Percentiles rank a stretch among this genome's conserved stretches.
Evolutionary conservation across 371 early-diverging fungal genomes (phyloP).

Genomic region (Syncephalis plumigaleata): DNA sequence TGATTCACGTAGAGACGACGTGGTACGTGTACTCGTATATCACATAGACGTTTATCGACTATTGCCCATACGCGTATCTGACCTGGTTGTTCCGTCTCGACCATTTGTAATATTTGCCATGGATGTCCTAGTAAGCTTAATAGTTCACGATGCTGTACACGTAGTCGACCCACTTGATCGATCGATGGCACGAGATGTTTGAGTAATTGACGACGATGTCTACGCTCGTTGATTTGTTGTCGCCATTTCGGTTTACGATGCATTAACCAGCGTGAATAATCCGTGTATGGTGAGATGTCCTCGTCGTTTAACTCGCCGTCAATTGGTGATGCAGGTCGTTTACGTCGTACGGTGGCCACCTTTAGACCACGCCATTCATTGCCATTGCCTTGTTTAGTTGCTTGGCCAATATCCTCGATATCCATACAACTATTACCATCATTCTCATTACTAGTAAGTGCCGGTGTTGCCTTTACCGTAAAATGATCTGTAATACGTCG

Average conservation of each 20-base stretch:
- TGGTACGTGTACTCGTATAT: conserved; percentile 57
- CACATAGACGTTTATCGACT: conserved; percentile 43
- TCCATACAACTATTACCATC: too few species aligned
- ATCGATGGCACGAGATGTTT: too few species aligned
- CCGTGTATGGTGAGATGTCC: conserved; percentile 8
- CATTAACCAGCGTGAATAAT: conserved; percentile 40
- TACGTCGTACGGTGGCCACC: neutral
- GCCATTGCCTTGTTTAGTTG: too few species aligned
- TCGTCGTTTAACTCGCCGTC: neutral
- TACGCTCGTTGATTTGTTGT: conserved; percentile 27
- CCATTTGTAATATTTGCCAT: conserved; percentile 79
- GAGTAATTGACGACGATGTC: conserved; percentile 12
- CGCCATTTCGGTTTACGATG: conserved; percentile 60
- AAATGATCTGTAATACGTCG: conserved; percentile 78
- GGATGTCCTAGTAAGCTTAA: conserved; percentile 22
- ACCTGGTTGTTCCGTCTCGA: conserved; percentile 66
- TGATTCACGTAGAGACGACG: conserved; percentile 76
- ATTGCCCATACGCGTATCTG: conserved; percentile 71
- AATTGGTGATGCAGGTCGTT: neutral
- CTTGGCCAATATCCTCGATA: conserved; percentile 34
- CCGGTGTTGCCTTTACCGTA: conserved; percentile 12
- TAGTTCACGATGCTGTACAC: conserved; percentile 7
- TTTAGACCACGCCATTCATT: too few species aligned
- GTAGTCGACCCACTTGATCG: too few species aligned
- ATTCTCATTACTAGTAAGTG: too few species aligned